Evolutionary conservation across 805 yeast species (phyloP).

Genomic region (Danielia oregonensis): DNA sequence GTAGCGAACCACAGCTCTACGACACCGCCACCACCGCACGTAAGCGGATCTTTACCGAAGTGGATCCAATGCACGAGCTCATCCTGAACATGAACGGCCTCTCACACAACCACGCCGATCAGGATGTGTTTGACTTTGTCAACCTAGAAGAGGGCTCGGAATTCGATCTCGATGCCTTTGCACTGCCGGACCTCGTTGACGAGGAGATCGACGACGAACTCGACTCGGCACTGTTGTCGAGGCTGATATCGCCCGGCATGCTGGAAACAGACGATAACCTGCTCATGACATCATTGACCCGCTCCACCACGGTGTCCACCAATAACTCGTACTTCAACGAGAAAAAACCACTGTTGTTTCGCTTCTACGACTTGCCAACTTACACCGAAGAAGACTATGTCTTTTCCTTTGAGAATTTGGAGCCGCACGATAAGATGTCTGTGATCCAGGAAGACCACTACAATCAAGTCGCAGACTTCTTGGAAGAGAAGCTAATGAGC

Average conservation of each 20-base stretch:
- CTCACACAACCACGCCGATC: slow-evolving; percentile 16
- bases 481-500: slow-evolving; percentile 37
- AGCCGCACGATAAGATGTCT: slow-evolving; percentile 17
- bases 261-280: slow-evolving; percentile 30
- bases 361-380: slow-evolving; percentile 33
- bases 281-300: slow-evolving; percentile 36
- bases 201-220: slow-evolving; percentile 19
- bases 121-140: slow-evolving; percentile 22
- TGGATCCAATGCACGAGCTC: slow-evolving; percentile 22
- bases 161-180: slow-evolving; percentile 11
- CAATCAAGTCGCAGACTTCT: slow-evolving; percentile 37
- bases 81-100: slow-evolving; percentile 27
- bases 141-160: slow-evolving; percentile 25
- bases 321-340: slow-evolving; percentile 19
- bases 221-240: slow-evolving; percentile 27
- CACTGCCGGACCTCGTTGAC: too few species aligned
- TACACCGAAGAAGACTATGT: slow-evolving; percentile 20
- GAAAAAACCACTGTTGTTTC: slow-evolving; percentile 13
- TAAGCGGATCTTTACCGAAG: slow-evolving; percentile 15
- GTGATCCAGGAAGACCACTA: slow-evolving; percentile 34
- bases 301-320: slow-evolving; percentile 41
- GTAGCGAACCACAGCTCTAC: slow-evolving; percentile 7
- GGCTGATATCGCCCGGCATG: slow-evolving; percentile 37
- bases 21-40: slow-evolving; percentile 19
- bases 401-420: slow-evolving; percentile 15